These are phyloP conservation scores for Mycena capillaripes DNA, from an alignment of 768 basidiomycete genomes.

Conservation along the genomic window DNA sequence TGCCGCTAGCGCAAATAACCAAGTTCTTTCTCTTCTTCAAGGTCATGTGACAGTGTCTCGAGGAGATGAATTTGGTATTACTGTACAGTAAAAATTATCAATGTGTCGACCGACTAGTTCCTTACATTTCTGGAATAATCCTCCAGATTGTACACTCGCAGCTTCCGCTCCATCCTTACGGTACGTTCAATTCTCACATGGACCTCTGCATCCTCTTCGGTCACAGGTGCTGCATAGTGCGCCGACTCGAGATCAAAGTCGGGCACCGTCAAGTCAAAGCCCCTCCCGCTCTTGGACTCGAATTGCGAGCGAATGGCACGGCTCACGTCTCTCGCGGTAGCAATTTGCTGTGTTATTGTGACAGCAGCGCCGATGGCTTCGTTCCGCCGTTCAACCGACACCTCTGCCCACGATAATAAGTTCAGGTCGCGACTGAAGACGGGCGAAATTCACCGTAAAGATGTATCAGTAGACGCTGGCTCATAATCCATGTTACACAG, in stretches of 20 bases:
- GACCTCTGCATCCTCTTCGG: constrained; percentile 50
- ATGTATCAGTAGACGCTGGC: constrained; percentile 70
- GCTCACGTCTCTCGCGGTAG: constrained; percentile 53
- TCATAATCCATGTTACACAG: constrained; percentile 73
- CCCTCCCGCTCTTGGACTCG: constrained; percentile 49
- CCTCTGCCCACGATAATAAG: constrained; percentile 44
- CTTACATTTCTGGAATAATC: constrained; percentile 47
- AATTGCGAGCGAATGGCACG: constrained; percentile 55
- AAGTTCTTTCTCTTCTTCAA: too few relatives aligned
- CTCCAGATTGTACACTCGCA: constrained; percentile 53
- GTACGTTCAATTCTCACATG: constrained; percentile 58
- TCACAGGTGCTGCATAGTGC: constrained; percentile 37
- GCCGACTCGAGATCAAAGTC: constrained; percentile 46
- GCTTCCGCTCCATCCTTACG: constrained; percentile 51
- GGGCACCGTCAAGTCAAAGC: constrained; percentile 53
- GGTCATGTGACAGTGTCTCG: neutral
- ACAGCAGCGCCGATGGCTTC: constrained; percentile 51
- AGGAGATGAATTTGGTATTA: neutral
- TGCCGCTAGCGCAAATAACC: too few relatives aligned
- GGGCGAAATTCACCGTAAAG: constrained; percentile 57
- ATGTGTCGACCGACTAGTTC: constrained; percentile 11
- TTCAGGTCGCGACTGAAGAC: neutral
- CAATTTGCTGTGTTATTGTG: constrained; percentile 55
- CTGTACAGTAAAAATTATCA: neutral
- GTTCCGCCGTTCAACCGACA: constrained; percentile 56